These are phyloP conservation scores for Pelargonium fulgidum DNA, from an alignment of 441 rosid genomes.

Conservation along the genomic window DNA sequence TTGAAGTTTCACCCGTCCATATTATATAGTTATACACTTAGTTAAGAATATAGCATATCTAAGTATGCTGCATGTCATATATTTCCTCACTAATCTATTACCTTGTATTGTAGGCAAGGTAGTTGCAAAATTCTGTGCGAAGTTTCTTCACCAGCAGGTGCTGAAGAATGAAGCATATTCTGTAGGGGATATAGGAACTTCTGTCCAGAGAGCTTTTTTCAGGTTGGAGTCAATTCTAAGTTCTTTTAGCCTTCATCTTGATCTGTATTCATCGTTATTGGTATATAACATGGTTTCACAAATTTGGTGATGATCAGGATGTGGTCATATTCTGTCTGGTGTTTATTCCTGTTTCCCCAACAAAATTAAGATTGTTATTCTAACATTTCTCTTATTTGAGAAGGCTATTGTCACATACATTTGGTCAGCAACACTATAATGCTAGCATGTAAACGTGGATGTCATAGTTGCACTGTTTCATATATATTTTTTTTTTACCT, in stretches of 20 bases:
- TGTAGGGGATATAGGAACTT: constrained; percentile 64
- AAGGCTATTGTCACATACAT: too few relatives aligned
- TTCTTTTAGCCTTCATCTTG: constrained; percentile 1
- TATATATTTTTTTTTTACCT: too few relatives aligned
- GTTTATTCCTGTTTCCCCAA: too few relatives aligned
- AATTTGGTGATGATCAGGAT: neutral
- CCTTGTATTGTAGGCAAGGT: constrained; percentile 68
- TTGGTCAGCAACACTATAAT: too few relatives aligned
- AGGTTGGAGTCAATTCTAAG: constrained; percentile 36
- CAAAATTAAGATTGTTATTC: too few relatives aligned
- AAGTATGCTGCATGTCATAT: neutral
- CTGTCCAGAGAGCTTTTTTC: constrained; percentile 66
- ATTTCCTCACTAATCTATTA: constrained; percentile 8
- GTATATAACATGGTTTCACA: neutral
- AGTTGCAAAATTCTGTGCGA: constrained; percentile 87
- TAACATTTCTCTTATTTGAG: too few relatives aligned
- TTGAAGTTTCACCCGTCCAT: neutral
- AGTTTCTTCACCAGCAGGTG: constrained; percentile 81
- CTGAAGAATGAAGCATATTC: constrained; percentile 56
- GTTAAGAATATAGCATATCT: neutral
- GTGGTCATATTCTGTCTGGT: too few relatives aligned
- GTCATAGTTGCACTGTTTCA: too few relatives aligned
- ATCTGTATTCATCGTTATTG: neutral
- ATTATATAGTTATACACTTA: neutral
- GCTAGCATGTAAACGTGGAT: too few relatives aligned